Base-by-base conservation (phyloP, 495 filamentous ascomycete genomes). In the Stereocaulon alpinum region DNA sequence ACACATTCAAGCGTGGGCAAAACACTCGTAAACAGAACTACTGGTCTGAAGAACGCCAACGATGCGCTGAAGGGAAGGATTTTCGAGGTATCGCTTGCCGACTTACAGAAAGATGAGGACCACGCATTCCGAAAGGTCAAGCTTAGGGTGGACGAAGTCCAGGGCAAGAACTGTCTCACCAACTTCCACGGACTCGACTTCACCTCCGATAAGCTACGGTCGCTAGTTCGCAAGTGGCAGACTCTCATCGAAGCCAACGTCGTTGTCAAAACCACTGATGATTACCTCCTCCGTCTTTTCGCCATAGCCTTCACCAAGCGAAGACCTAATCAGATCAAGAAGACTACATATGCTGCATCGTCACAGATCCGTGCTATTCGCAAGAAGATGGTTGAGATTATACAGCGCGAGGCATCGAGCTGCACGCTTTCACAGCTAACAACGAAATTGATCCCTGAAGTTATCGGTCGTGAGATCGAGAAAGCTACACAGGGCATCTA, bases 111-210 rank as follows among this genome's bases (percentile, higher is more conserved):
- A 77, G 93, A 98, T 72, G 93, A 98, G 82, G 93, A 97, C 77
- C 93, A 98, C 74, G 81, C 92, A 56, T 97, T 97, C 86, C 89
- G 93, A 79, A 98, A 98, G 83, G 81, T 98, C 74, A 96, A 96
- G 85, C 88, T 98, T 69, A 84, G 93, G 61, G 89, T 98, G 67
- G 93, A 98, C 70, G 93, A 98, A 77, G 85, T 98, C 61, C 93
- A 98, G 77, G 93, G 93, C 79, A 96, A 96, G 84, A 98, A 96
- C 85, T 98, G 93, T 77, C 81, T 98, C 68, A 98, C 93, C 79
- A 97, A 97, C 83, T 98, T 98, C 86, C 92, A 98, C 81, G 93
- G 93, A 67, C 83, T 98, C 73, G 93, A 98, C 80, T 97, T 98
- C 84, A 98, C 93, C 67, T 96, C 94, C 67, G 93, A 98, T 84